phyloP scores from a whole-genome alignment of 257 asterid genomes.

The Vinca minor region DNA sequence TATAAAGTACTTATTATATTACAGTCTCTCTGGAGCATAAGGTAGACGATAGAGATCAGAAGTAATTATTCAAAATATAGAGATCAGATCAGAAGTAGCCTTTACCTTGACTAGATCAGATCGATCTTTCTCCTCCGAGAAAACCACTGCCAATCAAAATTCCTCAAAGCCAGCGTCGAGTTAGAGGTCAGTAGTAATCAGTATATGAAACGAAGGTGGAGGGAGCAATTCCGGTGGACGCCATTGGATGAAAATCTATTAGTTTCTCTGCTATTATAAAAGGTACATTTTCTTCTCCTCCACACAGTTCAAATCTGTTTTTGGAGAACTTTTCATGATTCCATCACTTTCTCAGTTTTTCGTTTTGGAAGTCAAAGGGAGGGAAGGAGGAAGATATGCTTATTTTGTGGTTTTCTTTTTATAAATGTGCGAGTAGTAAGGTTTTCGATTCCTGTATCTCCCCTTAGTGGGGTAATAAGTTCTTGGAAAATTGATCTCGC shows the following conservation, averaged over 20 bases:
- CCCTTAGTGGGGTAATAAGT: too few relatives aligned
- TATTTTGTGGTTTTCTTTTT: too few relatives aligned
- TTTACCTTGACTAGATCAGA: too few relatives aligned
- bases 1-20: neutral
- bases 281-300: conserved; percentile 1
- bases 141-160: neutral
- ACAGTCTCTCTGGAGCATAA: too few relatives aligned
- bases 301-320: neutral
- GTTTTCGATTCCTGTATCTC: too few relatives aligned
- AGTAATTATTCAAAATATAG: neutral
- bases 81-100: conserved; percentile 19
- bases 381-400: too few relatives aligned
- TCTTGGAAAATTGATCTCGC: neutral
- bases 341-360: neutral
- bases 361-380: neutral
- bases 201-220: neutral
- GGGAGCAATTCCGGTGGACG: neutral
- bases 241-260: neutral
- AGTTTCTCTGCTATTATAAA: neutral
- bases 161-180: too few relatives aligned
- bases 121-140: neutral
- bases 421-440: too few relatives aligned
- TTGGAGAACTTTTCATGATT: too few relatives aligned
- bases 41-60: too few relatives aligned
- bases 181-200: neutral